Base-by-base conservation (phyloP, 352 stramenopile genomes). In the Thalassiosira mediterranea region DNA sequence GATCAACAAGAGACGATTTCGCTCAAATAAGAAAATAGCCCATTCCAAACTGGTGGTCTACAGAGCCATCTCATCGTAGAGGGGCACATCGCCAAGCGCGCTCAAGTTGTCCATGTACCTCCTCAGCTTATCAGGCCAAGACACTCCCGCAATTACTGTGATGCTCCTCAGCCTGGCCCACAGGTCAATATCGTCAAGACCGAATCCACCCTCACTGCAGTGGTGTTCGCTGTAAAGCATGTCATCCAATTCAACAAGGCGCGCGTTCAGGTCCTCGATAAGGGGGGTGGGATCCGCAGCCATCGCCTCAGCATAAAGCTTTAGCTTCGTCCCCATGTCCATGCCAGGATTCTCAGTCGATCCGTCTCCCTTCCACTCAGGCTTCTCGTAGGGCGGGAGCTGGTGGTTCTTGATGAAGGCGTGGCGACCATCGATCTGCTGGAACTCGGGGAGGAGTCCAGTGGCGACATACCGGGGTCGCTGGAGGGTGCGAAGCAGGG, bases 381-480 rank as follows among this genome's bases (percentile, higher is more conserved):
- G 46, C 44, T 94, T 95, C 52, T 94, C 87, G 62, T 91, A 95
- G 10, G 78, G 85, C 5, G 90, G 87, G 8, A 96, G 64, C 28
- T 90, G 88, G 71, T 96, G 92, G 64, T 95, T 95, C 44, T 86
- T 87, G 42, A 95, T 89, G 70, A 94, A 96, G 1, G 92, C 90
- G 61, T 95, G 88, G 21, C 88, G 78, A n/a, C 61, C 79, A 72
- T 92, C 86, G 2, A 88, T 32, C 75, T 90, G 81, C 71, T 91
- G 79, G 61, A 95, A 95, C 82, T 95, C 90, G 4, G 90, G 90
- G 0, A 95, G 56, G 0, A 93, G 49, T 38, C 88, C 88, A 4
- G 88, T 93, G 10, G 89, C 88, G 13, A 95, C 88, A 57, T 95
- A 95, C 34, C 90, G 74, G 8, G 90, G 88, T 58, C 90, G 76